Evolutionary conservation across 257 asterid species (phyloP).

Genomic region (Linderniella brevidens): DNA sequence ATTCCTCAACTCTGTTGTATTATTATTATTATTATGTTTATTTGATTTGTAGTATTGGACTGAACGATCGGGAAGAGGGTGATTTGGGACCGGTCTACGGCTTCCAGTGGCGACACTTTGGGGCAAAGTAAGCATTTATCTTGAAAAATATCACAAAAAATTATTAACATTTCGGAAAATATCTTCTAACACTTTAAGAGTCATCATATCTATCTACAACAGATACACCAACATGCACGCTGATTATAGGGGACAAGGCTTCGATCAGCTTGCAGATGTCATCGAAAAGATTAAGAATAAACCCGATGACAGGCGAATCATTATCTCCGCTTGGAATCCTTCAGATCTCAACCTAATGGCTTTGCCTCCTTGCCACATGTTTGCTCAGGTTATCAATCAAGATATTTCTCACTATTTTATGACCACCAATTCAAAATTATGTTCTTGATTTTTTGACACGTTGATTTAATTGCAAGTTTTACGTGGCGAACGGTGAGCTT

Average conservation of each 20-base stretch:
- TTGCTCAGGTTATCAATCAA: constrained; percentile 92
- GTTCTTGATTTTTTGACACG: not conserved
- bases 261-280: too few species aligned
- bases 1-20: constrained; percentile 13
- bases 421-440: too few species aligned
- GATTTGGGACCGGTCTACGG: constrained; percentile 77
- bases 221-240: too few species aligned
- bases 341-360: constrained; percentile 67
- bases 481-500: constrained; percentile 58
- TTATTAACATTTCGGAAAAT: constrained; percentile 17
- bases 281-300: too few species aligned
- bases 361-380: constrained; percentile 85
- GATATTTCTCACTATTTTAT: too few species aligned
- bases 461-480: constrained; percentile 34
- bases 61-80: constrained; percentile 61
- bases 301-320: too few species aligned
- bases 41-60: constrained; percentile 31
- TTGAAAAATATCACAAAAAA: not conserved
- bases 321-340: constrained; percentile 72
- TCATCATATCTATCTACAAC: too few species aligned
- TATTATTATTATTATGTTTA: not conserved
- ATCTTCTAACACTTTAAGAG: too few species aligned
- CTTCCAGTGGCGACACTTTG: constrained; percentile 80
- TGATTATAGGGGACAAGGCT: too few species aligned
- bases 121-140: constrained; percentile 41